Evolutionary conservation across 202 grass and related monocot genomes (phyloP).

Genomic region (Carex arenaria): DNA sequence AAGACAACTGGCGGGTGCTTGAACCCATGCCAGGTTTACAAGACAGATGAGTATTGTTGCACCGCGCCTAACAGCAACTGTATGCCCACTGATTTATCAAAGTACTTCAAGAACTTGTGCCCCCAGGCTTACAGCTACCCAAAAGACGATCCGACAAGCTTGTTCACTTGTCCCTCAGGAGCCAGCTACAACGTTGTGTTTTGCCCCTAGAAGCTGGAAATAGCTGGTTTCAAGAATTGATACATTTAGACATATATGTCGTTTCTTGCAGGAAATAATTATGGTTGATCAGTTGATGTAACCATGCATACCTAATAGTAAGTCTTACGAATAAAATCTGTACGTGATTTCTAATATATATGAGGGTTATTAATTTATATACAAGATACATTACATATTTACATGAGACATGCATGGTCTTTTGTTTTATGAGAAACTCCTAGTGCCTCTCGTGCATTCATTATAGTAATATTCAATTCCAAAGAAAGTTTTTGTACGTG

Average conservation of each 20-base stretch:
- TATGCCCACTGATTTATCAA: neutral
- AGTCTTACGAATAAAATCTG: neutral
- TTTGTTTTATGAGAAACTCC: too few relatives aligned
- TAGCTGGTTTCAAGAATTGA: neutral
- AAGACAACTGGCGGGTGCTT: slow-evolving; percentile 35
- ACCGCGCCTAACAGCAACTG: neutral
- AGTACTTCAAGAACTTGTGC: slow-evolving; percentile 31
- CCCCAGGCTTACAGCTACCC: slow-evolving; percentile 38
- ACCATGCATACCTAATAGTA: neutral
- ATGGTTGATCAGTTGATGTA: neutral
- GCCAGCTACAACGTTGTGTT: slow-evolving; percentile 42
- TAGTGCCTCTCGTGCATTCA: too few relatives aligned
- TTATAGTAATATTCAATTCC: too few relatives aligned
- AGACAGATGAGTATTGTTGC: slow-evolving; percentile 40
- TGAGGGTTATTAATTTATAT: too few relatives aligned
- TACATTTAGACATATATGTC: too few relatives aligned
- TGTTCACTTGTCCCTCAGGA: slow-evolving; percentile 14
- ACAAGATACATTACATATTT: too few relatives aligned
- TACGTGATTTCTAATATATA: neutral
- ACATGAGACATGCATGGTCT: too few relatives aligned
- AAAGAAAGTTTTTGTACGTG: too few relatives aligned
- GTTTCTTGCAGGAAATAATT: neutral
- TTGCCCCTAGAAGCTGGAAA: slow-evolving; percentile 14
- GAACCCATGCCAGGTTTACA: slow-evolving; percentile 48
- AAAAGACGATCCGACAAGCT: neutral